phyloP scores from a whole-genome alignment of 1,139 yeast genomes.

The Hyphopichia wangnamkhiaoensis region DNA sequence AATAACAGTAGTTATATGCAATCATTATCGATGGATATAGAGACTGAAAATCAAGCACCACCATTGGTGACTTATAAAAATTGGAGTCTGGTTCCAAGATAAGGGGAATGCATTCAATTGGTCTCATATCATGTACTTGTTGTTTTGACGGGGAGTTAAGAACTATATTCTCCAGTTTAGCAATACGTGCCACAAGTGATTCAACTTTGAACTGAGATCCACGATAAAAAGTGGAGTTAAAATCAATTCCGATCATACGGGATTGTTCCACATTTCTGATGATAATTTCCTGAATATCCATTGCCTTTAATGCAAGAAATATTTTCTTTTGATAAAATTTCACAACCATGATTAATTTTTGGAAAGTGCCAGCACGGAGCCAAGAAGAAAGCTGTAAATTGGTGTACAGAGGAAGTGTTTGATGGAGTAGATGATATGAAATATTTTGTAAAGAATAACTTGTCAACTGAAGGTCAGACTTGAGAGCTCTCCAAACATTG shows the following conservation, averaged over 20 bases:
- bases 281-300: constrained; percentile 66
- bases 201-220: constrained; percentile 96
- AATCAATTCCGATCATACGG: constrained; percentile 84
- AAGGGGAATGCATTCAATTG: constrained; percentile 84
- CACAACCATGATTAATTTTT: constrained; percentile 39
- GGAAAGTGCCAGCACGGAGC: constrained; percentile 32
- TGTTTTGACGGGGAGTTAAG: constrained; percentile 77
- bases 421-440: constrained; percentile 64
- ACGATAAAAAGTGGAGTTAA: constrained; percentile 79
- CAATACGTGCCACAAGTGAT: constrained; percentile 70
- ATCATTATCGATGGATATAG: constrained; percentile 89
- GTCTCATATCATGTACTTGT: constrained; percentile 82
- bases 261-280: constrained; percentile 81
- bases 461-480: constrained; percentile 61
- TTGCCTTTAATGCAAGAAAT: constrained; percentile 46
- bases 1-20: constrained; percentile 89
- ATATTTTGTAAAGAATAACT: constrained; percentile 80
- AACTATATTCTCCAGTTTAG: constrained; percentile 73
- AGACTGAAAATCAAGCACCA: constrained; percentile 91
- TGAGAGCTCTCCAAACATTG: constrained; percentile 79
- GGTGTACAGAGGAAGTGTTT: constrained; percentile 64
- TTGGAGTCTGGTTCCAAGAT: constrained; percentile 90
- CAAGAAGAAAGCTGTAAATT: constrained; percentile 53
- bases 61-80: constrained; percentile 83
- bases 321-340: constrained; percentile 55